Base-by-base conservation (phyloP, 352 stramenopile species). In the Phytophthora vignae region DNA sequence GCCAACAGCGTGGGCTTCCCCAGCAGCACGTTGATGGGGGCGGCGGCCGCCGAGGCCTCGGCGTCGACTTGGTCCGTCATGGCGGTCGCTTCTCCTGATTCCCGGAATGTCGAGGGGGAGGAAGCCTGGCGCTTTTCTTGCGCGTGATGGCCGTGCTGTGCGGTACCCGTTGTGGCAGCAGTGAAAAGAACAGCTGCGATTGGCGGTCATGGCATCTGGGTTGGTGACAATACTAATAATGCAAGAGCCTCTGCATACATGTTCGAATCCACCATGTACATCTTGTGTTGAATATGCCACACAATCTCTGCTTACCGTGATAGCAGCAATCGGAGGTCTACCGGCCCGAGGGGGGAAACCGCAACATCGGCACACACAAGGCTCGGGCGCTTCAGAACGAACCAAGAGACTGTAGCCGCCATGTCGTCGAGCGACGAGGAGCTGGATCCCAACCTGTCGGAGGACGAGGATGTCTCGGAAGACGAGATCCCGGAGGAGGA, bases 361-460 rank as follows among this genome's bases (percentile, higher is more conserved):
- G 44, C 40, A 27, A 27, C 22, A 27, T 27, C 22, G 22, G 22
- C 22, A 52, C 44, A 15, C 40, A 57, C 48, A 40, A 49, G 31
- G 40, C 36, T 56, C 63, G 67, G 55, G 67, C 68, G 60, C 67
- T 52, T 40, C 63, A 77, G 55, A 74, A 62, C 60, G 52, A 71
- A 76, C 61, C 67, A 79, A 69, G 50, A 42, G 38, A 10, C 31
- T 38, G 36, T 53, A 66, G 62, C 48, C 55, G 60, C 52, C 48
- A 96, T 96, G 90, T 96, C 88, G 79, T 96, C 90, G 63, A 94
- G 88, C 57, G 90, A 96, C 73, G 90, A 96, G 67, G 88, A 94
- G 55, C 69, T 92, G 67, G 84, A 94, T 63, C 87, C 84, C 60
- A 95, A 96, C 71, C 67, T 92, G 76, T 96, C 90, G 63, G 87